Evolutionary conservation across 805 yeast species (phyloP), one percentile per base, ranked within the genome.

Genomic region (Ogataea pini): DNA sequence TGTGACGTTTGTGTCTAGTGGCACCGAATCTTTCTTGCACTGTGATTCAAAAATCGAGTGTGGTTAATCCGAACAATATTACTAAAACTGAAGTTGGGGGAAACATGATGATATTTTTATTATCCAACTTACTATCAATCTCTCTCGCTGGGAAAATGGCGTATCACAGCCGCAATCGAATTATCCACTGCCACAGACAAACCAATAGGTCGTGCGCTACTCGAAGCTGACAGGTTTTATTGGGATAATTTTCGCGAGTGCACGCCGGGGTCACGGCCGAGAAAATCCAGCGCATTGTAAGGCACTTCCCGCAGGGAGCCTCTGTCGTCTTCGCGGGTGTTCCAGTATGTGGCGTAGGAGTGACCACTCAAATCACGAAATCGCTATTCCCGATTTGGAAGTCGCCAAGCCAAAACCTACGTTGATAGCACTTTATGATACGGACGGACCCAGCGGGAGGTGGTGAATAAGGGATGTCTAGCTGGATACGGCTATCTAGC

Each of bases 131-230:
- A 17, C 33, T 14, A 27, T 39, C 42, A 16, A 39, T 39, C 32
- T 13, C 42, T 39, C 25, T 39, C 42, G 42, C 33, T 39, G 34
- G 20, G 10, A 39, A 39, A 7, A 39, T 39, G 42, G 32, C 42
- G 42, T 39, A 39, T 39, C 42, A 39, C 42, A 29, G 42, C 42
- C 42, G 42, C 42, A 39, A 17, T 25, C 17, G 16, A 38, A 10
- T 18, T 39, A n/a, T 28, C 31, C 31, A 24, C 41, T 25, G 41
- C 41, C 41, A 37, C 41, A 37, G 18, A 22, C 27, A 7, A 27
- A 29, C 12, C 9, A 18, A 28, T 9, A 19, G 20, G 27, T 20
- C 41, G 41, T 37, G 41, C 41, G 41, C 9, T 4, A 37, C 41
- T 2, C 31, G 28, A 19, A 37, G 5, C 20, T 4, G 32, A 14